These are phyloP conservation scores for Lactarius deliciosus DNA, from an alignment of 768 basidiomycete genomes.

Conservation along the genomic window DNA sequence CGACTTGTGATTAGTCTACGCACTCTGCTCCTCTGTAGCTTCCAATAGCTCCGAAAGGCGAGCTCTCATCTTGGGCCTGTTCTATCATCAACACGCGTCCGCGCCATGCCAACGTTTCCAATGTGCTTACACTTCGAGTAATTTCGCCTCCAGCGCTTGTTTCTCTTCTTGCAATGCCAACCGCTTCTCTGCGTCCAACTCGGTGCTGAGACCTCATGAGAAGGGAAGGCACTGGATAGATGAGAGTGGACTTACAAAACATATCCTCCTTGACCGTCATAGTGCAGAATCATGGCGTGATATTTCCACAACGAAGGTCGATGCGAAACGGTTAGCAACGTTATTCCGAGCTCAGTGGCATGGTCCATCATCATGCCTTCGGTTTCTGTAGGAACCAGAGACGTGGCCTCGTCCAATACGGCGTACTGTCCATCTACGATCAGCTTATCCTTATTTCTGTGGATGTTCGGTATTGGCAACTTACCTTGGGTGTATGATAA, in stretches of 20 bases:
- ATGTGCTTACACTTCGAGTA: constrained; percentile 77
- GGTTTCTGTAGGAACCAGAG: constrained; percentile 87
- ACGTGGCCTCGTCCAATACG: constrained; percentile 95
- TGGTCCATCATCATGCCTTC: constrained; percentile 96
- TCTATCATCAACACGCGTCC: constrained; percentile 17
- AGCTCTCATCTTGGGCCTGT: constrained; percentile 77
- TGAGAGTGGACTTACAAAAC: constrained; percentile 66
- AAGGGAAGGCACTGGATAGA: background rate
- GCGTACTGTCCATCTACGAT: constrained; percentile 65
- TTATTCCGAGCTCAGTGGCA: constrained; percentile 84
- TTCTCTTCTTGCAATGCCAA: constrained; percentile 94
- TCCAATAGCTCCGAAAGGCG: constrained; percentile 66
- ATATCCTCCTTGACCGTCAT: constrained; percentile 94
- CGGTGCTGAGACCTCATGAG: constrained; percentile 53
- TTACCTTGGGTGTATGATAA: constrained; percentile 90
- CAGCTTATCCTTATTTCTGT: constrained; percentile 11
- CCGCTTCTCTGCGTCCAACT: constrained; percentile 86
- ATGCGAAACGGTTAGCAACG: constrained; percentile 92
- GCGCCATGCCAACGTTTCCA: background rate
- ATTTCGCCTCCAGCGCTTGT: constrained; percentile 78
- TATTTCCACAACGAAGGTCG: constrained; percentile 93
- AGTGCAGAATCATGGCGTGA: constrained; percentile 84
- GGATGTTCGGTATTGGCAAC: constrained; percentile 4
- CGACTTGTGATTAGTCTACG: constrained; percentile 1
- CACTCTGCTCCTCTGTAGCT: constrained; percentile 29